Evolutionary conservation across 331 rosid species (phyloP), one percentile per base, ranked within the genome.

Genomic region (Arachis monticola): DNA sequence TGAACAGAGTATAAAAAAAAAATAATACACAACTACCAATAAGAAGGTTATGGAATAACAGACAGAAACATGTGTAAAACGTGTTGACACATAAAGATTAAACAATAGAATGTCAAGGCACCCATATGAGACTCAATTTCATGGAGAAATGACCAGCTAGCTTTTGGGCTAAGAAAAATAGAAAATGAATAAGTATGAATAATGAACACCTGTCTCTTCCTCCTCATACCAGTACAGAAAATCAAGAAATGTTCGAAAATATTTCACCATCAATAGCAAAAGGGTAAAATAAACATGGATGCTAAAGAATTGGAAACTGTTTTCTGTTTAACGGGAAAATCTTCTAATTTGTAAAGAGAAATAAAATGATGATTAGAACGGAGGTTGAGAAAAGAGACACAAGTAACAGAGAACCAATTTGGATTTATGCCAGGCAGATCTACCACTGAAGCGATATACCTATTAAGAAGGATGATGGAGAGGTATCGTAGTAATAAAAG

Each of bases 21-120:
- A 61, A 77, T 31, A 75, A 72, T 64, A 65, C 51, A 60, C 60
- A 62, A 47, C 80, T 81, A 32, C 40, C 40, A 13, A 12, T 35
- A 64, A 17, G 50, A 56, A 42, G 53, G 60, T 67, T 41, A 17
- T 22, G 10, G 56, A 57, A 56, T 42, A 55, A 60, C 12, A 14
- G 50, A 38, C 12, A 10, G 2, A 73, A 30, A 27, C 69, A 50
- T 3, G 45, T 71, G 42, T 30, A 76, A 63, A 5, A 7, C 67
- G 31, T 52, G 27, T 45, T 60, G 42, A 47, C 7, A 10, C 73
- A 69, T 10, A 64, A 40, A 50, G 41, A 60, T 14, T 47, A 7
- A 51, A 79, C 61, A 65, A 52, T 41, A 11, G 57, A 77, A 62
- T 56, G 50, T 46, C 35, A 83, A 79, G 63, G 83, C 56, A 69